Evolutionary conservation across 2,329 filamentous ascomycete genomes (phyloP), one percentile per base, ranked within the genome.

Genomic region (Diaporthe aspalathi): DNA sequence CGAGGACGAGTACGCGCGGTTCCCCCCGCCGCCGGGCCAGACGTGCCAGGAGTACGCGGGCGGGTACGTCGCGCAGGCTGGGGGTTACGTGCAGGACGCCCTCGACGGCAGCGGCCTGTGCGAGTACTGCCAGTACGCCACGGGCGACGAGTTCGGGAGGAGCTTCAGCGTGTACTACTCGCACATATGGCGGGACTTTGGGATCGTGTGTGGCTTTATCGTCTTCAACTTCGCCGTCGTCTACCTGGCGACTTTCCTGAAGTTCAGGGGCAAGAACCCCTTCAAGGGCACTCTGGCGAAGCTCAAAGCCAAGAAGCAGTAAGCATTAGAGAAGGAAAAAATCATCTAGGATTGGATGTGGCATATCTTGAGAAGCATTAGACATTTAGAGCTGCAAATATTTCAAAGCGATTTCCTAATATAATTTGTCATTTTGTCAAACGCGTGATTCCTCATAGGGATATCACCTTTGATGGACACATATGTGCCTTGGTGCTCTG

Each of bases 101-200:
- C 75, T 79, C 16, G 85, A 84, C 11, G 89, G 84, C 0, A 78
- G 76, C 0, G 76, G 53, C 3, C 32, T 68, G 22, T 68, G 67
- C 22, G 67, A 68, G 53, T 68, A 81, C 47, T 94, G 92, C 80
- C 74, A 84, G 3, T 93, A 83, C 79, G 76, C 78, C 4, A 78
- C 86, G 12, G 90, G 88, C 2, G 88, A 91, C 76, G 74, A 77
- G 5, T 90, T 85, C 76, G 79, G 91, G 32, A 77, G 83, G 0
- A 71, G 73, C 0, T 84, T 89, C 52, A 82, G 84, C 54, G 85
- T 87, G 68, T 77, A 84, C 70, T 93, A 91, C 77, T 78, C 74
- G 35, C 82, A 92, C 35, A 82, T 88, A 32, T 94, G 91, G 91
- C 86, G 91, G 70, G 92, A 94, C 78, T 91, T 91, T 77, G 91